Base-by-base conservation (phyloP, 257 asterid genomes). In the Ballota nigra region DNA sequence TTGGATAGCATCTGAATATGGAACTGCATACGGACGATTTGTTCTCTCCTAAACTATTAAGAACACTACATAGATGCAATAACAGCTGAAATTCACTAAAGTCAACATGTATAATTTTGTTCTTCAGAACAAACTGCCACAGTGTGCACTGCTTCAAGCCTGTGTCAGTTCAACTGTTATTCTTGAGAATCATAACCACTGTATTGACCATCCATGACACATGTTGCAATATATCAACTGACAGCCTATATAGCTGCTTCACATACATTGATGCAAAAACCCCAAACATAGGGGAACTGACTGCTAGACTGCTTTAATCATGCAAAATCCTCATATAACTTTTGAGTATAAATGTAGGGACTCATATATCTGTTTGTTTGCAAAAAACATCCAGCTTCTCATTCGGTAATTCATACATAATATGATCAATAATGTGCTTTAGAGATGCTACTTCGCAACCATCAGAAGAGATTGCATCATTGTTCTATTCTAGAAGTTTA, bases 251-350 rank as follows among this genome's bases (percentile, higher is more conserved):
- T 12, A 8, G 40, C 55, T 34, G 65, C 55, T 22, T 69, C 64
- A 34, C 23, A 22, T 58, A 51, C 72, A n/a, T n/a, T n/a, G n/a
- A n/a, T n/a, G n/a, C n/a, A 66, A 45, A 51, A 64, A 7, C 52
- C 52, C 43, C 43, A 36, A 36, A 36, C 8, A 36, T 9, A 36
- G 43, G 43, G 43, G 11, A 8, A 7, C 8, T 33, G 38, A 33
- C 38, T 33, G 38, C 7, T 8, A 4, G 38, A 33, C 38, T 33
- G 38, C 7, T 8, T 6, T 33, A 33, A 4, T 5, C 38, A 33
- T 6, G 38, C 38, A 33, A 36, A 36, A 36, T 36, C 12, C 43
- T 29, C 19, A 16, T n/a, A 18, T n/a, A 18, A 15, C 19, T 68
- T n/a, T 33, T 18, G 4, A 19, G 55, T 3, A 47, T 20, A 51